Evolutionary conservation across 2,329 filamentous ascomycete species (phyloP).

Genomic region (Talaromyces islandicus): DNA sequence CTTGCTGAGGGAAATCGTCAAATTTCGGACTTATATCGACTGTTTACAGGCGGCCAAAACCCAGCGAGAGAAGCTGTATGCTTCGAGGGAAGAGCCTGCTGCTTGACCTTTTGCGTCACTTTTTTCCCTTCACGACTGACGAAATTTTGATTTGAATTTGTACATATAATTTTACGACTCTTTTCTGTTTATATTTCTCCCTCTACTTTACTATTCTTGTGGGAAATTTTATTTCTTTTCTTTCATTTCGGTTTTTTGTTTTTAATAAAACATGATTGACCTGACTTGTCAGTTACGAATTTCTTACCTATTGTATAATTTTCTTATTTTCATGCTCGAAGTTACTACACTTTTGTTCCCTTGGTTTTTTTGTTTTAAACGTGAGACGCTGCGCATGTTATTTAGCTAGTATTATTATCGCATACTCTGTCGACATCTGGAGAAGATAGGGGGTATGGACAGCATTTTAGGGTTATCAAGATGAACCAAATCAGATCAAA

Average conservation of each 20-base stretch:
- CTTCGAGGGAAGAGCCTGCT: conserved; percentile 14
- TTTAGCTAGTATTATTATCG: not conserved
- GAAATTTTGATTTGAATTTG: not conserved
- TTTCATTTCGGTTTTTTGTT: not conserved
- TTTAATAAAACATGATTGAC: not conserved
- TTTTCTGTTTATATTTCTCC: not conserved
- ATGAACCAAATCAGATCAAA: not conserved
- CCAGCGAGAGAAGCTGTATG: conserved; percentile 65
- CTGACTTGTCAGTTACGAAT: not conserved
- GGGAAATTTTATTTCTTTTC: not conserved
- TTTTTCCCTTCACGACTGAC: not conserved
- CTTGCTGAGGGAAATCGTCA: conserved; percentile 86
- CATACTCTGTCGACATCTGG: not conserved
- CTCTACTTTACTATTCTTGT: not conserved
- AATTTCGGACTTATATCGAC: conserved; percentile 94
- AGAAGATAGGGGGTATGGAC: no score
- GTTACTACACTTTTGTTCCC: not conserved
- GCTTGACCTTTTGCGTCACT: not conserved
- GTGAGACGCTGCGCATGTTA: not conserved
- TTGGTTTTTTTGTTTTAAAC: not conserved
- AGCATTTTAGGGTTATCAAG: not conserved
- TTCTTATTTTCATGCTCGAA: not conserved
- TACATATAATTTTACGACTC: not conserved
- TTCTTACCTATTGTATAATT: not conserved
- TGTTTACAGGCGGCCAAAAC: conserved; percentile 65